Conservation (phyloP, 139 green algal species). For the Raphidocelis subcapitata region DNA sequence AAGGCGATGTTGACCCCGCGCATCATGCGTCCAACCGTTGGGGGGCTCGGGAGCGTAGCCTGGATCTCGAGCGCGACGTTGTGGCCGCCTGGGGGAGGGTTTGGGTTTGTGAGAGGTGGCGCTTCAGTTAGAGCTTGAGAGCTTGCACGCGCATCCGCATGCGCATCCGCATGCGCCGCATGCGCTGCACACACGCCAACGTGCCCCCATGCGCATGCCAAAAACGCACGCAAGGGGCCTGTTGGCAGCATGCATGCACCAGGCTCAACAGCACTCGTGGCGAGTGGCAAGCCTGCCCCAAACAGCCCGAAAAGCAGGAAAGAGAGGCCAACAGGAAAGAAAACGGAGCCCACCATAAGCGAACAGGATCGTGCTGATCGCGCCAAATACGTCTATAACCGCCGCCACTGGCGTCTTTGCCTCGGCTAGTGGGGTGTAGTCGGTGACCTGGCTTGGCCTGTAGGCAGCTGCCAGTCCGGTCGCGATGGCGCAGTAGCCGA, state of each 20-base stretch:
- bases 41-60: conserved; percentile 31
- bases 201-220: no score
- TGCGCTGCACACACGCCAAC: no score
- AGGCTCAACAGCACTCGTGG: no score
- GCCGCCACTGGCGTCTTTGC: conserved; percentile 4
- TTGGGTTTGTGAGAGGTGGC: no score
- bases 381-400: conserved; percentile 48
- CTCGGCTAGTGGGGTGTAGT: conserved; percentile 1
- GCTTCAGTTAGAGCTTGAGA: no score
- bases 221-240: no score
- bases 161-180: no score
- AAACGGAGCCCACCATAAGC: conserved; percentile 28
- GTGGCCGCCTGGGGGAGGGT: conserved; percentile 28
- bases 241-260: no score
- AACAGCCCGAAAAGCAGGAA: no score
- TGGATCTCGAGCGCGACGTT: conserved; percentile 50
- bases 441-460: neutral
- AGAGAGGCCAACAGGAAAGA: no score
- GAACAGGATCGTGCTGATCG: conserved; percentile 49
- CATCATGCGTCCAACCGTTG: conserved; percentile 25
- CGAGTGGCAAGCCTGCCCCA: no score
- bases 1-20: conserved; percentile 39
- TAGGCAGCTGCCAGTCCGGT: conserved; percentile 22
- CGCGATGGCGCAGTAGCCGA: conserved; percentile 51
- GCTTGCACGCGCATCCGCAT: no score